These are phyloP conservation scores for Populus hybrid DNA, from an alignment of 441 rosid species.

Conservation along the genomic window DNA sequence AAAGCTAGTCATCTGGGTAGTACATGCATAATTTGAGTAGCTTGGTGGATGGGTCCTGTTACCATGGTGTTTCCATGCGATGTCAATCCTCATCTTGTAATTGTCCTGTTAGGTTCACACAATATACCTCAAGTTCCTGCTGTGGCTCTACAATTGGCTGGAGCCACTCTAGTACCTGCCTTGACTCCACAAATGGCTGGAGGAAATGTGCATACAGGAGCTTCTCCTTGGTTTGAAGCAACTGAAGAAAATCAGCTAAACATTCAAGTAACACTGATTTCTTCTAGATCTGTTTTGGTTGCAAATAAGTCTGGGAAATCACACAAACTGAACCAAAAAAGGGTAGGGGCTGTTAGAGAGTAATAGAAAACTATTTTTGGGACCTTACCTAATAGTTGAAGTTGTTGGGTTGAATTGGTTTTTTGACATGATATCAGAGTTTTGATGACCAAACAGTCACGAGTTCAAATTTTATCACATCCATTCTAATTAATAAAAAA, in stretches of 20 bases:
- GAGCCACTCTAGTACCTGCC: conserved; percentile 15
- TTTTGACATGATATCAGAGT: too few species aligned
- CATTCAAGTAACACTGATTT: conserved; percentile 28
- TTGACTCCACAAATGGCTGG: conserved; percentile 29
- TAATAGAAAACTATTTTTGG: too few species aligned
- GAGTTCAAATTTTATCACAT: too few species aligned
- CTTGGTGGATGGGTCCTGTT: background rate
- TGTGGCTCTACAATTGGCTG: conserved; percentile 28
- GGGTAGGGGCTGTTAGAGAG: conserved; percentile 52
- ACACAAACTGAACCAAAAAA: conserved; percentile 72
- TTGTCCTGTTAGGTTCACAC: conserved; percentile 40
- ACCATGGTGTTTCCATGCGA: conserved; percentile 4
- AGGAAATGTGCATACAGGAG: conserved; percentile 84
- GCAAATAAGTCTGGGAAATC: conserved; percentile 45
- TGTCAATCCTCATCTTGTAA: conserved; percentile 3
- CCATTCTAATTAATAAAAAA: too few species aligned
- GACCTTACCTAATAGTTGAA: too few species aligned
- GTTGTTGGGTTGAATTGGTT: too few species aligned
- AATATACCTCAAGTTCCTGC: conserved; percentile 36
- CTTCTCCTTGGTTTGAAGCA: conserved; percentile 75
- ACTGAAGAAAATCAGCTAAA: conserved; percentile 38
- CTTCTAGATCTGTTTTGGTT: conserved; percentile 24
- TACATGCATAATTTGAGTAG: background rate
- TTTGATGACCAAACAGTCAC: too few species aligned
- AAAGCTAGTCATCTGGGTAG: background rate